These are phyloP conservation scores for Oenanthe sinensis DNA, from an alignment of 129 eudicot species.

Conservation along the genomic window DNA sequence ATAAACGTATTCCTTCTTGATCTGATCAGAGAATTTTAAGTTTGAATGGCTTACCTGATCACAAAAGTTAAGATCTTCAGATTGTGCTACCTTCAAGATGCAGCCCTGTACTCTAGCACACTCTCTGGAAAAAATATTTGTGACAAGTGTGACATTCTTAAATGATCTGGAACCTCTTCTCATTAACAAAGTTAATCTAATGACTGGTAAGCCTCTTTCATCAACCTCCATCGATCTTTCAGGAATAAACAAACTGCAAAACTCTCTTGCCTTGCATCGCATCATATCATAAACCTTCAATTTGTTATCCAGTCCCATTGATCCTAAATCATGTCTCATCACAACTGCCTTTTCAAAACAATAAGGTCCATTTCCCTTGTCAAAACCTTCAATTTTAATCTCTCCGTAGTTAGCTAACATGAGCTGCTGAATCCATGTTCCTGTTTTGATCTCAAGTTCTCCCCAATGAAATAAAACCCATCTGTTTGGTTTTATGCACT, in stretches of 20 bases:
- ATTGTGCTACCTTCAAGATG: slow-evolving; percentile 26
- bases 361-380: slow-evolving; percentile 14
- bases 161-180: slow-evolving; percentile 42
- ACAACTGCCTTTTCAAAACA: slow-evolving; percentile 44
- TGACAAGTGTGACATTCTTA: slow-evolving; percentile 26
- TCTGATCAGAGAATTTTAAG: neutral
- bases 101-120: slow-evolving; percentile 35
- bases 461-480: slow-evolving; percentile 52
- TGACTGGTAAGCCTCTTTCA: slow-evolving; percentile 16
- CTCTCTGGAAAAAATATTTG: slow-evolving; percentile 24
- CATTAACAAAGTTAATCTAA: slow-evolving; percentile 41
- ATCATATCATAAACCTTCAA: slow-evolving; percentile 25
- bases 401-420: slow-evolving; percentile 23
- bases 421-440: slow-evolving; percentile 29
- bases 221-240: slow-evolving; percentile 19
- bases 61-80: slow-evolving; percentile 39
- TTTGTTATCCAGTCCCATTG: slow-evolving; percentile 28
- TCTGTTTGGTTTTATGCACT: slow-evolving; percentile 23
- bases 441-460: slow-evolving; percentile 23
- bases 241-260: slow-evolving; percentile 19
- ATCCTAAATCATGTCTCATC: slow-evolving; percentile 40
- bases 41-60: slow-evolving; percentile 27
- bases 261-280: slow-evolving; percentile 34
- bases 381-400: slow-evolving; percentile 10
- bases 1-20: neutral